phyloP scores from a whole-genome alignment of 2,329 filamentous ascomycete genomes.

The Davidsoniella virescens region DNA sequence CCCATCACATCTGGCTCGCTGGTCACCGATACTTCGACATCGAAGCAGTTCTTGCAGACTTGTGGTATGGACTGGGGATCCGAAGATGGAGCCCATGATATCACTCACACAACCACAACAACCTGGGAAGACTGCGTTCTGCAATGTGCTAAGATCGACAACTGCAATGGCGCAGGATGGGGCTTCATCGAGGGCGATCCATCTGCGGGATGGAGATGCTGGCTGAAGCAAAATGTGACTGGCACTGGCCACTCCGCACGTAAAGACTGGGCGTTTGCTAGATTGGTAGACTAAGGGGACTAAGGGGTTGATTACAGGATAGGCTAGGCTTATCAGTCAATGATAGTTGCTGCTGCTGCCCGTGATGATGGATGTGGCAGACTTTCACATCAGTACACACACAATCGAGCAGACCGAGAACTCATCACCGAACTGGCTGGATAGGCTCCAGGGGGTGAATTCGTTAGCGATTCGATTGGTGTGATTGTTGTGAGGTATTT shows the following conservation, averaged over 20 bases:
- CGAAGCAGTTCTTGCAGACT: slow-evolving; percentile 26
- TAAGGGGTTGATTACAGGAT: not conserved
- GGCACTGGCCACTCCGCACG: slow-evolving; percentile 19
- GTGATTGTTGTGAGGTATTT: not conserved
- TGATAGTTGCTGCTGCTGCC: not conserved
- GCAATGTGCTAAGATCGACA: slow-evolving; percentile 24
- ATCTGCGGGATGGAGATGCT: slow-evolving; percentile 26
- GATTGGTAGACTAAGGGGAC: slow-evolving; percentile 16
- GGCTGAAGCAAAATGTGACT: slow-evolving; percentile 26
- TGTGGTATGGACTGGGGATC: slow-evolving; percentile 31
- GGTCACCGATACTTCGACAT: slow-evolving; percentile 25
- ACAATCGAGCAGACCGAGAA: no score
- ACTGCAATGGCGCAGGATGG: slow-evolving; percentile 29
- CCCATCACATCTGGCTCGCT: slow-evolving; percentile 27
- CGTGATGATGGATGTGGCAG: not conserved
- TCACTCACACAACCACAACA: slow-evolving; percentile 22
- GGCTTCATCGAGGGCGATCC: slow-evolving; percentile 26
- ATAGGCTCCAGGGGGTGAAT: not conserved
- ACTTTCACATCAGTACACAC: no score
- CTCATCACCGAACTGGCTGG: no score
- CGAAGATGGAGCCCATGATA: slow-evolving; percentile 20
- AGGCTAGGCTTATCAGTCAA: not conserved
- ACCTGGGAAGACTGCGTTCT: slow-evolving; percentile 29
- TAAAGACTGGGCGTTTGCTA: slow-evolving; percentile 28
- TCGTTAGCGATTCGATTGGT: not conserved